Base-by-base conservation (phyloP, 768 basidiomycete species). In the Trametes meyenii region DNA sequence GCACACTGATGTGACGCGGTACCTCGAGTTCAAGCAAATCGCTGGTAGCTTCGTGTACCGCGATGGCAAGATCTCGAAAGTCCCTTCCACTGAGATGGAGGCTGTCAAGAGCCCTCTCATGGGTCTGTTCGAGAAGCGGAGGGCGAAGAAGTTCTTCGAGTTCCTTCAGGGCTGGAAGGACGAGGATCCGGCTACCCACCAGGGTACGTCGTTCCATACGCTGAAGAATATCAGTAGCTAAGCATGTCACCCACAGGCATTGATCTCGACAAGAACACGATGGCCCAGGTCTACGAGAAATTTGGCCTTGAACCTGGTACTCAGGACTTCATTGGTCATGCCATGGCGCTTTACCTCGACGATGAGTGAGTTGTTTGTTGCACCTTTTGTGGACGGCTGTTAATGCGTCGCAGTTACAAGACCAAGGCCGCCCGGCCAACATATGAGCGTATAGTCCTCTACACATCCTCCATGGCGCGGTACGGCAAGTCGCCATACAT, bases 401-500 rank as follows among this genome's bases (percentile, higher is more conserved):
- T 52, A 38, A 40, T 26, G 13, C 46, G 23, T 53, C 23, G 48
- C 62, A 98, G 96, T 76, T 98, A 99, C 77, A 90, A 94, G 76
- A 90, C 83, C 69, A 92, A 96, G 75, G 84, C 93, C 53, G 97
- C 96, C 12, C 89, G 96, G 48, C 85, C 87, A 42, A 80, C 96
- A 6, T 96, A 96, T 73, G 88, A 97, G 69, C 93, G 97, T 63
- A 98, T 98, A 74, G 83, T 98, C 66, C 86, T 98, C 58, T 99
- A 99, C 81, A 98, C 96, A 29, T 89, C 92, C 12, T 98, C 97
- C 19, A 98, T 99, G 95, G 94, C 96, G 17, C 90, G 96, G 52
- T 99, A 96, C 76, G 97, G 96, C 69, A 98, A 99, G 77, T 98
- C 97, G 13, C 97, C 97, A 0, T 99, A 99, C 81, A 97, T 99